phyloP scores from a whole-genome alignment of 1,284 basidiomycete genomes.

The Ceratobasidium sp. region DNA sequence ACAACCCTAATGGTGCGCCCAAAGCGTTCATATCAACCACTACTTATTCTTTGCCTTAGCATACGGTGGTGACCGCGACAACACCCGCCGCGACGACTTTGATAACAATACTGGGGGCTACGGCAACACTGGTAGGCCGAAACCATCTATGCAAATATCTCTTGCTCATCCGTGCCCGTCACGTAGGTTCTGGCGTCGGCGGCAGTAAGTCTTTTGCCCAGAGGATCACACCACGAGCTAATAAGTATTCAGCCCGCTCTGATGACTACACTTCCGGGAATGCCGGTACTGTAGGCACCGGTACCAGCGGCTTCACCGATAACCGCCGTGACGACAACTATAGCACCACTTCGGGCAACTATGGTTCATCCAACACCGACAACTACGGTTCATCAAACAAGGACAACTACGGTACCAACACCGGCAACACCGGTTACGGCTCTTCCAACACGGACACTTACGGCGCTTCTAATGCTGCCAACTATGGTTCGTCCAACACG shows the following conservation, averaged over 20 bases:
- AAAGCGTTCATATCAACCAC: not conserved
- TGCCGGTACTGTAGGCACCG: not conserved
- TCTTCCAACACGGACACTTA: no score
- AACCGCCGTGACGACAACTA: not conserved
- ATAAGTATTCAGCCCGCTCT: constrained; percentile 10
- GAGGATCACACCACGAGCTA: not conserved
- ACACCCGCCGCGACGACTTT: constrained; percentile 20
- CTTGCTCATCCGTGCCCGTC: not conserved
- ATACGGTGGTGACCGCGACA: constrained; percentile 17
- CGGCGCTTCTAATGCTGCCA: no score
- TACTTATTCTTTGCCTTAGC: constrained; percentile 13
- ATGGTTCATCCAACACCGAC: not conserved
- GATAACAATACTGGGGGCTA: constrained; percentile 24
- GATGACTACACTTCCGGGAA: constrained; percentile 36
- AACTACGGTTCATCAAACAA: not conserved
- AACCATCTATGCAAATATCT: not conserved
- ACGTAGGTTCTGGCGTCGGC: not conserved
- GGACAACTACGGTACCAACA: constrained; percentile 4
- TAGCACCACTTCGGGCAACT: not conserved
- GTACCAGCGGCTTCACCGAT: not conserved
- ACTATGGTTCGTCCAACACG: not conserved
- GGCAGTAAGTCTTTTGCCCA: constrained; percentile 7
- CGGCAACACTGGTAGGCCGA: not conserved
- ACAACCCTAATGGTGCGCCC: constrained; percentile 20
- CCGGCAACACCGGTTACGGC: not conserved